These are phyloP conservation scores for Colletotrichum acutatum DNA, from an alignment of 2,329 filamentous ascomycete species.

Conservation along the genomic window DNA sequence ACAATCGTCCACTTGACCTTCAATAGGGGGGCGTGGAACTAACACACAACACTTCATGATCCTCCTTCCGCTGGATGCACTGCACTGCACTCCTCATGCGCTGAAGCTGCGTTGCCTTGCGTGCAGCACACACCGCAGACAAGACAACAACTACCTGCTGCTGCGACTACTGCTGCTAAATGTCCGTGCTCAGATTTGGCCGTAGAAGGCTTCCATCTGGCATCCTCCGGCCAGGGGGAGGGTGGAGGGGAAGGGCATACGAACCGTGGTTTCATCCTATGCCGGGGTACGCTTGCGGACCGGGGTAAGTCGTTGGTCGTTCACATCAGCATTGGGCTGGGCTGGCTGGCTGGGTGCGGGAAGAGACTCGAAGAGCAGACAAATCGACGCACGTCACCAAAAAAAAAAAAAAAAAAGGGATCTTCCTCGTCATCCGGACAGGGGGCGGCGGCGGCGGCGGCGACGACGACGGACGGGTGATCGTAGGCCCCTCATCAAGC, in stretches of 20 bases:
- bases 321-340: not conserved
- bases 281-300: slow-evolving; percentile 11
- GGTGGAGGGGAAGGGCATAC: slow-evolving; percentile 13
- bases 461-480: not conserved
- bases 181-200: slow-evolving; percentile 36
- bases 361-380: slow-evolving; percentile 15
- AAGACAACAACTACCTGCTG: not conserved
- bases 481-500: not conserved
- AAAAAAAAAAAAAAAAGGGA: not conserved
- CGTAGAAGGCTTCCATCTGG: slow-evolving; percentile 32
- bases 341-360: not conserved
- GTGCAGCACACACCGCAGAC: not conserved
- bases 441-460: not conserved
- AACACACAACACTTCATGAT: not conserved
- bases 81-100: slow-evolving; percentile 1
- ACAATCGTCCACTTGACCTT: not conserved
- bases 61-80: not conserved
- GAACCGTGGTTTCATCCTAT: slow-evolving; percentile 34
- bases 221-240: slow-evolving; percentile 5
- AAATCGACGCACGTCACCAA: slow-evolving; percentile 11
- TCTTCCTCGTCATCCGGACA: slow-evolving; percentile 22
- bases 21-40: not conserved
- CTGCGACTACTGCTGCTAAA: slow-evolving; percentile 25
- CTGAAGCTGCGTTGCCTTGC: not conserved
- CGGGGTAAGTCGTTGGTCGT: not conserved